A percentile compares a stretch with the other conserved stretches of the same genome.
These are phyloP conservation scores for Licmophora abbreviata DNA, from an alignment of 108 stramenopile species.

Conservation along the genomic window DNA sequence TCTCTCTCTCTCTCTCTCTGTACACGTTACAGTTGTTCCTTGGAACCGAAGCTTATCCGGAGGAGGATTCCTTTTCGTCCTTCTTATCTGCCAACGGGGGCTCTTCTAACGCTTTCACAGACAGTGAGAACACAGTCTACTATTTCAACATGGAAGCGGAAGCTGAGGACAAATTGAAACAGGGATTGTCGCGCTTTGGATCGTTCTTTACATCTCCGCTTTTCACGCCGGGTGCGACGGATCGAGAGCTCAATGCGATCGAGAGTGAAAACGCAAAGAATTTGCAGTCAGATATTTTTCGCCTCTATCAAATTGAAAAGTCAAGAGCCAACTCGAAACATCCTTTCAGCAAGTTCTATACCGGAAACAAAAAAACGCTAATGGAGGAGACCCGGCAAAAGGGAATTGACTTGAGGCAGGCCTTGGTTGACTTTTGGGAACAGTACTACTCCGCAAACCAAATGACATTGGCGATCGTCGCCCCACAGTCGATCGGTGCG, in stretches of 20 bases:
- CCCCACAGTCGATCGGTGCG: conserved; percentile 52
- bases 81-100: conserved; percentile 78
- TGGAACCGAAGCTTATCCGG: conserved; percentile 80
- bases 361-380: conserved; percentile 84
- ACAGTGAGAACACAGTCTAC: conserved; percentile 87
- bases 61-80: conserved; percentile 67
- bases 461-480: conserved; percentile 88
- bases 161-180: conserved; percentile 44
- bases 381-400: conserved; percentile 58
- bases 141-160: conserved; percentile 83
- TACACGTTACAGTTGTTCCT: too few relatives aligned
- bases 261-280: conserved; percentile 94
- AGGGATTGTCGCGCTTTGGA: conserved; percentile 80
- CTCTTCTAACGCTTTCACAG: conserved; percentile 84
- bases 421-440: conserved; percentile 83
- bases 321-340: conserved; percentile 74
- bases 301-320: conserved; percentile 84
- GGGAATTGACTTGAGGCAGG: conserved; percentile 70
- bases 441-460: conserved; percentile 88
- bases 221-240: conserved; percentile 75
- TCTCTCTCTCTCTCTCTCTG: conserved; percentile 15
- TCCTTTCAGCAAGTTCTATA: conserved; percentile 90
- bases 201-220: conserved; percentile 88
- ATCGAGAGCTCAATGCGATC: conserved; percentile 91
- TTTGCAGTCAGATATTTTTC: conserved; percentile 81